Percentiles rank a stretch among this genome's conserved stretches.
phyloP scores from a whole-genome alignment of 768 basidiomycete genomes.

The Trametes maxima region DNA sequence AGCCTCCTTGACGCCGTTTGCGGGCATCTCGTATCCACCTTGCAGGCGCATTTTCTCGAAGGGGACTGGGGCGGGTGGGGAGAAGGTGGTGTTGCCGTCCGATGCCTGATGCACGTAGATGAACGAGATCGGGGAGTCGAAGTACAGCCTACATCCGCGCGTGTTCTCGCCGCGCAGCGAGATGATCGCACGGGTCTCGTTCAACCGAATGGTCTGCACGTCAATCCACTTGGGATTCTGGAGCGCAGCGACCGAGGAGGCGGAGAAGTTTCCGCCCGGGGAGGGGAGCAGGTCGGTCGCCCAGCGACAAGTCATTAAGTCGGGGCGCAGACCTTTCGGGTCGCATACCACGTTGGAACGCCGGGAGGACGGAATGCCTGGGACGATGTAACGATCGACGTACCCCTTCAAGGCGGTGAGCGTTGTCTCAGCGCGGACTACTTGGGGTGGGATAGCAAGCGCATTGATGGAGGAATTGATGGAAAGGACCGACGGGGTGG shows the following conservation, averaged over 20 bases:
- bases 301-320: conserved; percentile 55
- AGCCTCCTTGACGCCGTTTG: conserved; percentile 42
- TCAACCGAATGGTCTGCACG: conserved; percentile 43
- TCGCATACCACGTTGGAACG: conserved; percentile 36
- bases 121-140: conserved; percentile 49
- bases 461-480: conserved; percentile 1
- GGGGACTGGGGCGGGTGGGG: conserved; percentile 2
- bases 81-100: conserved; percentile 25
- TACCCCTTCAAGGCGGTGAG: conserved; percentile 49
- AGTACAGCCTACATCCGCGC: conserved; percentile 61
- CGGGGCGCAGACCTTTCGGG: conserved; percentile 30
- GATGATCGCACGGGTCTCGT: conserved; percentile 49
- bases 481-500: background rate
- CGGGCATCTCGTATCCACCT: conserved; percentile 42
- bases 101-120: conserved; percentile 47
- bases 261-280: conserved; percentile 34
- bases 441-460: background rate
- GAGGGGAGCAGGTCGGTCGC: conserved; percentile 42
- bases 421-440: conserved; percentile 42
- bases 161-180: conserved; percentile 59
- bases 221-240: conserved; percentile 44
- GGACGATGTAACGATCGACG: conserved; percentile 45
- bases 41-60: conserved; percentile 35
- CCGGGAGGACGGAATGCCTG: conserved; percentile 54
- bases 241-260: background rate